Evolutionary conservation across 805 yeast genomes (phyloP).

Genomic region (Jamesozyma piceae): DNA sequence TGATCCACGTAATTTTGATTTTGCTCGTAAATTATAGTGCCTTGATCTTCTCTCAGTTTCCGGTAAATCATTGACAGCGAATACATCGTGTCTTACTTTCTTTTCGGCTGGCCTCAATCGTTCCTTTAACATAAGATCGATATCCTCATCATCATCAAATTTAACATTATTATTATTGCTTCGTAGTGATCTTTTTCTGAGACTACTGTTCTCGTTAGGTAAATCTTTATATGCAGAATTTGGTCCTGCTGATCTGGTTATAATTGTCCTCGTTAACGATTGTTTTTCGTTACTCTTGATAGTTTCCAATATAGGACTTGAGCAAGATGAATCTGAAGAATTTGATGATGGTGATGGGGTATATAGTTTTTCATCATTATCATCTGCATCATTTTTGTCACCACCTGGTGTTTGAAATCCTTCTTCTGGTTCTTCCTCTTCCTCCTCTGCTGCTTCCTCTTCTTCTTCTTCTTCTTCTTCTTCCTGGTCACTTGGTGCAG

Average conservation of each 20-base stretch:
- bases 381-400: background rate
- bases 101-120: slow-evolving; percentile 21
- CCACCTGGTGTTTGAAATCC: background rate
- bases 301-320: background rate
- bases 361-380: background rate
- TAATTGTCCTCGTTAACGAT: background rate
- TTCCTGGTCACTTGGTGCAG: slow-evolving; percentile 9
- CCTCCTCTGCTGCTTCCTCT: slow-evolving; percentile 2
- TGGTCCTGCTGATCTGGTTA: background rate
- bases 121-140: slow-evolving; percentile 5
- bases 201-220: background rate
- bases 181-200: slow-evolving; percentile 3
- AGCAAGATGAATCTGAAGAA: background rate
- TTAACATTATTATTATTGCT: background rate
- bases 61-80: slow-evolving; percentile 16
- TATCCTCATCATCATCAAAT: background rate
- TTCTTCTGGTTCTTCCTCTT: slow-evolving; percentile 5
- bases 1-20: slow-evolving; percentile 22
- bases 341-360: slow-evolving; percentile 1
- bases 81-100: slow-evolving; percentile 22
- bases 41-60: slow-evolving; percentile 25
- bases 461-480: slow-evolving; percentile 4
- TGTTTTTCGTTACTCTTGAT: background rate
- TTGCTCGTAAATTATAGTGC: slow-evolving; percentile 27
- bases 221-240: background rate